Evolutionary conservation across 2,329 filamentous ascomycete species (phyloP), one percentile per base, ranked within the genome.

Genomic region (Stagonosporopsis vannaccii): DNA sequence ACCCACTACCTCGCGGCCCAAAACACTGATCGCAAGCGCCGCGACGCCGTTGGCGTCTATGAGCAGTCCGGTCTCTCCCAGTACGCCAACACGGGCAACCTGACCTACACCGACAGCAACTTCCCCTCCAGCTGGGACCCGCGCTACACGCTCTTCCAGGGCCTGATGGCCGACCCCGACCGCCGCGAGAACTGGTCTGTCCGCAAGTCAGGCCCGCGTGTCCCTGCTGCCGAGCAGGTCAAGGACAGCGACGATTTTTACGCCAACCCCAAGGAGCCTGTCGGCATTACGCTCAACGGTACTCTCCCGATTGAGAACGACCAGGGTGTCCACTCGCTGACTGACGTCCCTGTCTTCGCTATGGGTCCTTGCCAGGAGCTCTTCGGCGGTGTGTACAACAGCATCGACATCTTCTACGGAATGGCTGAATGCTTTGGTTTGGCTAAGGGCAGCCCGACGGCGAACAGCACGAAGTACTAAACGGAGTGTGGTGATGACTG

Each of bases 71-170:
- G 91, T 19, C 79, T 89, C 11, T 90, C 87, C 0, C 88, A 92
- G 75, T 96, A 96, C 82, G 83, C 84, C 57, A 82, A 90, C 62
- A 79, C 82, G 2, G 84, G 85, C 46, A 79, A 81, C 56, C 75
- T 86, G 6, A 78, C 78, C 54, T 94, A 94, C 80, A 84, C 83
- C 66, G 90, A 90, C 20, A 88, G 89, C 47, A 85, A 90, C 79
- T 96, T 95, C 82, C 91, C 91, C 19, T 81, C 85, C 60, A 92
- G 91, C 80, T 95, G 91, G 91, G 89, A 91, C 72, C 91, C 91
- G 13, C 85, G 91, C 28, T 95, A 94, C 78, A 89, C 90, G 55
- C 85, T 96, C 46, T 90, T 90, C 52, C 84, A 87, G 36, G 91
- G 91, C 47, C 76, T 91, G 30, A 85, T 82, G 44, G 90, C 90